Evolutionary conservation across 78 protist species (phyloP).

Genomic region (Emiliania huxleyi): DNA sequence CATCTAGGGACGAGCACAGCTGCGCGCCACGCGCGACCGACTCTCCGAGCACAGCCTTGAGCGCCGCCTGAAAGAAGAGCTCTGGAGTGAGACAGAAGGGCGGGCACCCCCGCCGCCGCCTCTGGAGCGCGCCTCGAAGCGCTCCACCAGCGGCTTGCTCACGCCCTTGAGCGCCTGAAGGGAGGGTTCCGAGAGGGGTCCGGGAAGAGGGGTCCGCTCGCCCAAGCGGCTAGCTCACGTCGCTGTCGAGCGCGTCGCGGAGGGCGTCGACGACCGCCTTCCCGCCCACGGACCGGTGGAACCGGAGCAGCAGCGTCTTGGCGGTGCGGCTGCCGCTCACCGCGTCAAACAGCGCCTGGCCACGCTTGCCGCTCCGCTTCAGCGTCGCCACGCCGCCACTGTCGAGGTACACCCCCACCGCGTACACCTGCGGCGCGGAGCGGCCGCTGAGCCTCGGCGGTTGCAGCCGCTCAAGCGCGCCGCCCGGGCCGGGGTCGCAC

Average conservation of each 20-base stretch:
- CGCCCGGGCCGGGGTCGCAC: neutral
- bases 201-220: too few relatives aligned
- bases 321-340: neutral
- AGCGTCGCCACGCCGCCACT: neutral
- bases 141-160: neutral
- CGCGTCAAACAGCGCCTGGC: neutral
- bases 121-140: too few relatives aligned
- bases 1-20: too few relatives aligned
- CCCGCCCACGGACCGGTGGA: neutral
- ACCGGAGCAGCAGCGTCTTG: neutral
- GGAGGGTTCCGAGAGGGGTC: neutral
- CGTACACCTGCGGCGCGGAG: neutral
- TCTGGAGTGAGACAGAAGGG: neutral
- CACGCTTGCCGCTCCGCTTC: neutral
- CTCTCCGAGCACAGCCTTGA: neutral
- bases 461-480: neutral
- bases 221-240: neutral
- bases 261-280: neutral
- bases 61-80: neutral
- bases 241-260: neutral
- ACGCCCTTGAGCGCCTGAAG: neutral
- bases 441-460: neutral
- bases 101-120: neutral
- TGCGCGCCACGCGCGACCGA: neutral
- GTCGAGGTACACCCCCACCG: neutral